Conservation (phyloP, 192 early-diverging fungal genomes). For the Obelidium mucronatum region DNA sequence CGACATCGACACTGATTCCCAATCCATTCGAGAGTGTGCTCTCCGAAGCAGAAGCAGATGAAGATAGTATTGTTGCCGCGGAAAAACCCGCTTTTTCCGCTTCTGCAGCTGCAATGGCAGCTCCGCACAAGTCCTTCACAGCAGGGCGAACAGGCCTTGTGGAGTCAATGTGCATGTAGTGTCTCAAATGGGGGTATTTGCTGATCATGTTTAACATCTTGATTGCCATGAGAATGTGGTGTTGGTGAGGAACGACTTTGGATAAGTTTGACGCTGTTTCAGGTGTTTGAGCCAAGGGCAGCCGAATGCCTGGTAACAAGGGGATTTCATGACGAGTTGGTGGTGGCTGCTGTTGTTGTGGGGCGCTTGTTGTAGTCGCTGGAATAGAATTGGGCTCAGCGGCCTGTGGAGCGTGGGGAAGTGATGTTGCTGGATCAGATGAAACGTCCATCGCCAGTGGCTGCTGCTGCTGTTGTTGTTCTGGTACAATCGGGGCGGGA, state of each 20-base stretch:
- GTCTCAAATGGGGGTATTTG: conserved; percentile 88
- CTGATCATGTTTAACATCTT: conserved; percentile 89
- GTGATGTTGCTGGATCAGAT: conserved; percentile 14
- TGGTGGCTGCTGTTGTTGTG: conserved; percentile 36
- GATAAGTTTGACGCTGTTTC: conserved; percentile 9
- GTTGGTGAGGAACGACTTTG: conserved; percentile 75
- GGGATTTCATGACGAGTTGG: conserved; percentile 39
- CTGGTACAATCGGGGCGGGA: neutral
- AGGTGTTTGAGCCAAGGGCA: conserved; percentile 26
- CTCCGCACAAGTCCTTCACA: conserved; percentile 11
- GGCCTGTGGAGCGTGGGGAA: conserved; percentile 23
- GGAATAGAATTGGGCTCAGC: conserved; percentile 25
- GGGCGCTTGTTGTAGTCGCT: conserved; percentile 36
- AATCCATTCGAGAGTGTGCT: too few relatives aligned
- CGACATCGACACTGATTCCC: neutral
- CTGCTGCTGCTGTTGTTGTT: conserved; percentile 35
- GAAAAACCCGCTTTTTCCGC: neutral
- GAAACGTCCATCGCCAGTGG: neutral
- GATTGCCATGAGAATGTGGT: conserved; percentile 82
- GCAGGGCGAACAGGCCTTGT: conserved; percentile 15
- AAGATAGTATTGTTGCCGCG: neutral
- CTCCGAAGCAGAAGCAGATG: conserved; percentile 1
- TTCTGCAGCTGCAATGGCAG: conserved; percentile 12
- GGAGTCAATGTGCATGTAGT: conserved; percentile 45
- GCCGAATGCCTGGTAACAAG: conserved; percentile 33